Base-by-base conservation (phyloP, 164 flowering plant genomes). In the Euptelea pleiosperma region DNA sequence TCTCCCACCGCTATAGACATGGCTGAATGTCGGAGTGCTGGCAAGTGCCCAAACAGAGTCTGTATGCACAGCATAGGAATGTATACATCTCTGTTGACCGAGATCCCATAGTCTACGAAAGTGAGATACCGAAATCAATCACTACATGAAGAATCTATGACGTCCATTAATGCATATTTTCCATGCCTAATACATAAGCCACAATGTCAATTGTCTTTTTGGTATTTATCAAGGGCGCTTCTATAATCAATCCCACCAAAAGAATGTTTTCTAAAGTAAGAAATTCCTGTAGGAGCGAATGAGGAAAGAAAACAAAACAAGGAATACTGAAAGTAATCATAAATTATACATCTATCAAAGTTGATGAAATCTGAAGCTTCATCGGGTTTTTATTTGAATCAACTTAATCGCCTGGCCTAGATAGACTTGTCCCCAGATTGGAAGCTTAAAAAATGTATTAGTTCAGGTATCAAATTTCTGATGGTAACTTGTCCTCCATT, bases 41-140 rank as follows among this genome's bases (percentile, higher is more conserved):
- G 97, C 97, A 80, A 93, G 99, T 53, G 99, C 96, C 99, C 99
- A 93, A 25, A 90, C 99, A 71, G 99, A 93, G 71, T 93, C 97
- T 6, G 97, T 86, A 70, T 93, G 99, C 58, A 93, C 97, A 58
- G 95, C 96, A 85, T 93, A 93, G 7, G 99, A 84, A 73, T 93
- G 99, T 49, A 93, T 68, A 52, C 99, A 93, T n/a, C 97, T 86
- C 70, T 93, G 99, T 73, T 90, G 96, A 63, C 95, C 94, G 61
- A 93, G 95, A 78, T 93, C 99, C 99, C 99, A 90, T 46, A 93
- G 74, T 52, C 99, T 93, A 68, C 55, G 57, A 36, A 9, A 57
- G 52, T 18, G 18, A 21, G 16, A 36, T 11, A 37, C 15, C 8
- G 21, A 34, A 30, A 42, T 35, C 46, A 25, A 52, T 58, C 39